Base-by-base conservation (phyloP, 2,329 filamentous ascomycete genomes). In the Rosellinia necatrix region DNA sequence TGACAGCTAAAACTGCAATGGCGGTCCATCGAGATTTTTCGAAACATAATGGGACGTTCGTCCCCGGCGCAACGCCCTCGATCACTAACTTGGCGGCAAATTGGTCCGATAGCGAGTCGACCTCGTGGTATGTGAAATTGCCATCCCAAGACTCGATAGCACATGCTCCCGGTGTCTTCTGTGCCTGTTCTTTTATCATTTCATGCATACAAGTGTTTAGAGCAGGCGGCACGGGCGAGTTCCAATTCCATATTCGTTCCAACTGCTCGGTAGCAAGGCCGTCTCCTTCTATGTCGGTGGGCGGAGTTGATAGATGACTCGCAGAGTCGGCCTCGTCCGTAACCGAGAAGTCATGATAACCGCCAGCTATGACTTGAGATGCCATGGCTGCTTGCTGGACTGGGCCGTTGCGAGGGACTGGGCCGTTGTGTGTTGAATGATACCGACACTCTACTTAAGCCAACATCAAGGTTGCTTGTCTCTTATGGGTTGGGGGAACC, bases 131-230 rank as follows among this genome's bases (percentile, higher is more conserved):
- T 2, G 76, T 79, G 49, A 79, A 72, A 50, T 66, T 64, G 29
- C 79, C 78, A 55, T 81, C 79, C 78, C 78, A 81, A 0, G 79
- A 79, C 51, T 76, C 67, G n/a, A 81, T 72, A 22, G 79, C 79
- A 4, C 72, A 60, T 19, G 71, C 69, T n/a, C 71, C 61, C 1
- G 78, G 77, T 3, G 73, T 69, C 21, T 62, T 56, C 10, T 56
- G 60, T 10, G 74, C 74, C 47, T 72, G 72, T 10, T 75, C 70
- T 8, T 71, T 68, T 51, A 82, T 74, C 52, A 80, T 65, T 37
- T 80, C 75, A 58, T 81, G 79, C 70, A 80, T 78, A 58, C 76
- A 78, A 41, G 65, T 68, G 15, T 73, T 64, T 17, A 80, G 64
- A 2, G 71, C 71, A 0, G 73, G 69, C 1, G 77, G 75, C 2